Evolutionary conservation across 257 asterid species (phyloP), one percentile per base, ranked within the genome.

Genomic region (Gardenia jasminoides): DNA sequence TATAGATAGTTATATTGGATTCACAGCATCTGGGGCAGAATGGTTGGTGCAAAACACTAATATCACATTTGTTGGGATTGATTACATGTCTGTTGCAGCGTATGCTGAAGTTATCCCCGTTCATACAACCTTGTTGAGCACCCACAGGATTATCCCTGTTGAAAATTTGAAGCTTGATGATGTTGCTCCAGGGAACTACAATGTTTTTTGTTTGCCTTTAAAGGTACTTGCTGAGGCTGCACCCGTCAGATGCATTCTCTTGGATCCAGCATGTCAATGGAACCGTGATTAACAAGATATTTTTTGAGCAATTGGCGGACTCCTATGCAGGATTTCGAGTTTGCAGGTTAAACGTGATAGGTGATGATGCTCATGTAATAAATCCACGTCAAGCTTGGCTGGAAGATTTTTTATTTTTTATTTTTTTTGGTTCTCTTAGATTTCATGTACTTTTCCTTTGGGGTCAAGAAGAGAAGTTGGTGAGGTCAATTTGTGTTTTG

Each of bases 171-270:
- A 87, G 4, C 83, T 84, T 0, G 88, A 84, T n/a, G 74, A 64
- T 17, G 46, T 79, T 6, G 9, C 56, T 3, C 84, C 82, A 0
- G 85, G 88, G 44, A 66, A 61, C 24, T 80, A 84, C 80, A 72
- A 65, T 43, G 70, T 87, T 67, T 80, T 82, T 41, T 87, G 90
- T 46, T 77, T 87, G 10, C 88, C 87, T 1, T 17, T 84, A 48
- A 81, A 78, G 78, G 8, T 87, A 61, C 47, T 46, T 46, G 84
- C 86, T 3, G 81, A 84, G 36, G 90, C 78, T 41, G 66, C 87
- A 22, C 90, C 90, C 11, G 77, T 79, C 0, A 82, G 90, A 39
- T 84, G 90, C 84, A 82, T 84, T 75, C 85, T 87, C 16, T 7
- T 82, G 16, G 28, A 80, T 20, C 19, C 67, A 24, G 10, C 67